Conservation (phyloP, 139 green algal species). For the Pycnococcus provasolii region DNA sequence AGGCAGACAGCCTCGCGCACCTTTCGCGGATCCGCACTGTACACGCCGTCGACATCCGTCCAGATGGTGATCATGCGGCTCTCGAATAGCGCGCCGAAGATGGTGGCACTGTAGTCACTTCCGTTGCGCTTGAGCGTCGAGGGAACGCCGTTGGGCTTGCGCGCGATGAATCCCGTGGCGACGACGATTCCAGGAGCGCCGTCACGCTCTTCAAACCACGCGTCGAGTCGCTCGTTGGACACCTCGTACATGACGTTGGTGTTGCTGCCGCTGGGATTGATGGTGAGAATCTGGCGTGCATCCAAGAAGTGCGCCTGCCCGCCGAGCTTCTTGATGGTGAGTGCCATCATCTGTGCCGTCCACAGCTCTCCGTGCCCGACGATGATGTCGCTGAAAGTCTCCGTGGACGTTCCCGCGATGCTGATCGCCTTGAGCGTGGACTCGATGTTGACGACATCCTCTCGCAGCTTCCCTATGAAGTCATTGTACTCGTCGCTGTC, state of each 20-base stretch:
- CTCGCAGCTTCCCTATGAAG: slow-evolving; percentile 62
- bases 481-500: slow-evolving; percentile 10
- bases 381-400: slow-evolving; percentile 89
- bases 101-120: slow-evolving; percentile 85
- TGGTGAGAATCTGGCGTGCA: slow-evolving; percentile 80
- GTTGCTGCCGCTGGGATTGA: slow-evolving; percentile 39
- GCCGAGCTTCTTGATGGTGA: slow-evolving; percentile 48
- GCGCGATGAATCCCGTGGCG: slow-evolving; percentile 80
- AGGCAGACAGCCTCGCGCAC: slow-evolving; percentile 67
- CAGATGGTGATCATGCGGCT: slow-evolving; percentile 84
- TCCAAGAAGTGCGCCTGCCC: slow-evolving; percentile 70
- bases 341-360: slow-evolving; percentile 70
- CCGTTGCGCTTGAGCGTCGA: slow-evolving; percentile 82
- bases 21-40: slow-evolving; percentile 84
- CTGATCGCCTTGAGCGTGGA: slow-evolving; percentile 81
- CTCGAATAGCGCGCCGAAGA: slow-evolving; percentile 75
- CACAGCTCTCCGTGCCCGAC: slow-evolving; percentile 97
- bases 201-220: slow-evolving; percentile 44
- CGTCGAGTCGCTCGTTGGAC: slow-evolving; percentile 58
- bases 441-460: slow-evolving; percentile 82
- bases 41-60: slow-evolving; percentile 96
- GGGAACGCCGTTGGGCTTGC: slow-evolving; percentile 38
- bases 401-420: slow-evolving; percentile 66
- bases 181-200: slow-evolving; percentile 10
- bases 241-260: slow-evolving; percentile 79